These are phyloP conservation scores for Macrocybe sp. DNA, from an alignment of 1,284 basidiomycete species.

Conservation along the genomic window DNA sequence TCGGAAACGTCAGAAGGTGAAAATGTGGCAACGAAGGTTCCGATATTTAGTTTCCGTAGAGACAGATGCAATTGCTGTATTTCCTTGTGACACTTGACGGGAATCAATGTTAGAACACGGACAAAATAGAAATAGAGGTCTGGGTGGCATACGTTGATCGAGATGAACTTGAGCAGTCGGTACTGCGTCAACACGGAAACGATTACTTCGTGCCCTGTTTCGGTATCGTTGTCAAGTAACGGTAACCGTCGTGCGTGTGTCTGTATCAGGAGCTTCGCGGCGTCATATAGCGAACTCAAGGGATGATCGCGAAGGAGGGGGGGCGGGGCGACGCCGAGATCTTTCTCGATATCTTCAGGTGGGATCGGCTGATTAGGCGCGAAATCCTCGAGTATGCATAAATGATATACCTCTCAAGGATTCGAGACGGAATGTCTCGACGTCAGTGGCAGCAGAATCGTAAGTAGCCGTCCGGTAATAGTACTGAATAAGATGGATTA, in stretches of 20 bases:
- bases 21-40: constrained; percentile 77
- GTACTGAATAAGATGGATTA: constrained; percentile 96
- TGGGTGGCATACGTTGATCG: constrained; percentile 81
- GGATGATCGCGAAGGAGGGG: constrained; percentile 91
- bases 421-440: constrained; percentile 92
- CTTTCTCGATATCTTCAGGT: constrained; percentile 84
- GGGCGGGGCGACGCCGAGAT: constrained; percentile 88
- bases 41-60: constrained; percentile 86
- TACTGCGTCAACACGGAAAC: constrained; percentile 97
- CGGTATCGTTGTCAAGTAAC: constrained; percentile 89
- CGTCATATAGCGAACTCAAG: constrained; percentile 83
- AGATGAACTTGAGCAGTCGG: constrained; percentile 96
- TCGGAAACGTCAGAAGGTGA: constrained; percentile 35
- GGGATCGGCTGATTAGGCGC: constrained; percentile 12
- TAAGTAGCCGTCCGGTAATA: constrained; percentile 88
- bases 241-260: constrained; percentile 95
- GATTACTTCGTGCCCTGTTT: constrained; percentile 94
- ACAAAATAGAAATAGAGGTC: neutral
- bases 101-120: constrained; percentile 1
- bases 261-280: constrained; percentile 87
- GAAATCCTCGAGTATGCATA: constrained; percentile 9
- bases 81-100: constrained; percentile 61
- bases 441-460: constrained; percentile 85
- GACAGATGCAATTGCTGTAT: constrained; percentile 74
- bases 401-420: constrained; percentile 69